Evolutionary conservation across 352 stramenopile species (phyloP).

Genomic region (Achlya hypogyna): DNA sequence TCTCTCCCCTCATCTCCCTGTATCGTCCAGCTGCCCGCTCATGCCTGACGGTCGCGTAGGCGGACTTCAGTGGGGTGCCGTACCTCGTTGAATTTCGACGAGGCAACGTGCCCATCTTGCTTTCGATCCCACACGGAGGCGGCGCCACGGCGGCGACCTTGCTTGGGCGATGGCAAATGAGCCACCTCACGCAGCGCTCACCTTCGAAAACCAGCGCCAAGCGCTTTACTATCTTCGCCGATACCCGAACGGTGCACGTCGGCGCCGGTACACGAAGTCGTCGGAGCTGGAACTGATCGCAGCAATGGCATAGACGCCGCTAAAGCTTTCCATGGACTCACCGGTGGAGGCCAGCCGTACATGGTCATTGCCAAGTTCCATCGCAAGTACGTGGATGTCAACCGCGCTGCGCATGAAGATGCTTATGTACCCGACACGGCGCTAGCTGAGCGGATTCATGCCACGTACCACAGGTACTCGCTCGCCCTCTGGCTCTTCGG

Average conservation of each 20-base stretch:
- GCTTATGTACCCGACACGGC: slow-evolving; percentile 7
- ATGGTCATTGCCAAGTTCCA: slow-evolving; percentile 18
- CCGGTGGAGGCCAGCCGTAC: neutral
- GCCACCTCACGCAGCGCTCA: neutral
- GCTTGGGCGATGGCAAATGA: slow-evolving; percentile 6
- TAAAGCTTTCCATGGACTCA: neutral
- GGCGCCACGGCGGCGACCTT: neutral
- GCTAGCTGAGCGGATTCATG: neutral
- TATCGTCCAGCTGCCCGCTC: neutral
- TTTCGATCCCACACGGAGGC: slow-evolving; percentile 12
- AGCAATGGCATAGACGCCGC: neutral
- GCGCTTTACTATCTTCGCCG: slow-evolving; percentile 14
- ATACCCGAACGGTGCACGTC: slow-evolving; percentile 12
- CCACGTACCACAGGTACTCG: slow-evolving; percentile 9
- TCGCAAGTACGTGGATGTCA: slow-evolving; percentile 17
- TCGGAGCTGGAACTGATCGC: neutral
- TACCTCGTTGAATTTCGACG: slow-evolving; percentile 12
- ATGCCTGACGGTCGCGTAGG: neutral
- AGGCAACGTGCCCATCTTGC: slow-evolving; percentile 6
- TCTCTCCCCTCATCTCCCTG: neutral
- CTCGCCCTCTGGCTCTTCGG: neutral
- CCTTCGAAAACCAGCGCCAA: slow-evolving; percentile 4
- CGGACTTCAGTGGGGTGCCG: neutral
- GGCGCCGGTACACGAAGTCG: slow-evolving; percentile 1
- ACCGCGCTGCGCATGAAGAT: slow-evolving; percentile 5